Percentiles rank a stretch among this genome's conserved stretches.
These are phyloP conservation scores for Oryza brachyantha DNA, from an alignment of 176 grass and related monocot species.

Conservation along the genomic window DNA sequence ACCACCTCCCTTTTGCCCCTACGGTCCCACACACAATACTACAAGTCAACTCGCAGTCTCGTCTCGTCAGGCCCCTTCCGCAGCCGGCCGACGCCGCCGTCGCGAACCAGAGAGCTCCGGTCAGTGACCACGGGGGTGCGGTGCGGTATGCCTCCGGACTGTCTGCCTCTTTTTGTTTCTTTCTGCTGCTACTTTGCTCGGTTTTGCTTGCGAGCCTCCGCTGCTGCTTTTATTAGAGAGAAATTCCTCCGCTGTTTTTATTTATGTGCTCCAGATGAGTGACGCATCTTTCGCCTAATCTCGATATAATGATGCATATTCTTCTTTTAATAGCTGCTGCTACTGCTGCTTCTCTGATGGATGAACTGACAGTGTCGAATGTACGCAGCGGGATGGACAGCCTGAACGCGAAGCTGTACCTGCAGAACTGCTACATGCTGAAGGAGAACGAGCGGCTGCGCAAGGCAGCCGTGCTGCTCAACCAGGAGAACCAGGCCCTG, in stretches of 20 bases:
- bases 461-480: slow-evolving; percentile 73
- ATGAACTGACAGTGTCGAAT: neutral
- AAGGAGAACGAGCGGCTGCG: slow-evolving; percentile 95
- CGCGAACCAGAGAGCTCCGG: too few relatives aligned
- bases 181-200: slow-evolving; percentile 28
- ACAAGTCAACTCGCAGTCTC: slow-evolving; percentile 31
- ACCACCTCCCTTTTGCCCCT: slow-evolving; percentile 1
- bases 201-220: slow-evolving; percentile 23
- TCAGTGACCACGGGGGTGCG: neutral
- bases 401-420: slow-evolving; percentile 76
- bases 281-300: neutral
- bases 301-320: slow-evolving; percentile 13
- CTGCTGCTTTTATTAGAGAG: slow-evolving; percentile 21
- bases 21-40: too few relatives aligned
- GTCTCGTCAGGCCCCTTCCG: neutral
- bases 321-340: neutral
- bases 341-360: neutral
- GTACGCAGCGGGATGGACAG: slow-evolving; percentile 52
- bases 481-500: slow-evolving; percentile 88
- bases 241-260: slow-evolving; percentile 16
- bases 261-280: slow-evolving; percentile 23
- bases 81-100: too few relatives aligned
- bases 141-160: neutral
- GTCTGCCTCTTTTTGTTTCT: slow-evolving; percentile 19
- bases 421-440: slow-evolving; percentile 94